Conservation (phyloP, 805 yeast genomes). For the Starmerella cellae region DNA sequence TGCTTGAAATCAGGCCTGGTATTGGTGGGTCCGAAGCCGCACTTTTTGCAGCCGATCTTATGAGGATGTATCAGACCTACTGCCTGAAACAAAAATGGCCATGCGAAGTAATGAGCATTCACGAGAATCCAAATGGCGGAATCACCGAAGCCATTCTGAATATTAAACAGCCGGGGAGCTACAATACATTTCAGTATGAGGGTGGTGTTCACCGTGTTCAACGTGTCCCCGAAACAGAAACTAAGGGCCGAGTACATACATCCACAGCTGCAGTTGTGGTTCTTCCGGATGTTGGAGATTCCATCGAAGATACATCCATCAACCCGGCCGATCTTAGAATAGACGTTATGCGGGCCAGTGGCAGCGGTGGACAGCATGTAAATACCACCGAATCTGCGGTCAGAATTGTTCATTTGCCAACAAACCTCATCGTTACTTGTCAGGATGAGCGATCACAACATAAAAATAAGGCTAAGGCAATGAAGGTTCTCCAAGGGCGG, state of each 20-base stretch:
- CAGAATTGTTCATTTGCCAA: slow-evolving; percentile 77
- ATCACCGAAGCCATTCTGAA: slow-evolving; percentile 62
- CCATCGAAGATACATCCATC: slow-evolving; percentile 52
- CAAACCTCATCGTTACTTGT: slow-evolving; percentile 77
- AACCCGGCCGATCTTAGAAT: slow-evolving; percentile 78
- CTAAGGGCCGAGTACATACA: slow-evolving; percentile 88
- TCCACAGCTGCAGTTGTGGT: slow-evolving; percentile 94
- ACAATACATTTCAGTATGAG: slow-evolving; percentile 59
- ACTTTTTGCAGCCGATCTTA: slow-evolving; percentile 66
- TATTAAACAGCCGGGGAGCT: slow-evolving; percentile 66
- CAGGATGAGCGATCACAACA: slow-evolving; percentile 96
- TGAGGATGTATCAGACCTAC: slow-evolving; percentile 68
- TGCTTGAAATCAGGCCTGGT: slow-evolving; percentile 84
- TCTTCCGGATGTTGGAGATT: slow-evolving; percentile 46
- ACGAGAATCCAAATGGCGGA: slow-evolving; percentile 45
- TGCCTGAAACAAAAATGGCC: slow-evolving; percentile 59
- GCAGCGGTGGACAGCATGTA: slow-evolving; percentile 97
- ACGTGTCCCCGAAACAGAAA: slow-evolving; percentile 83
- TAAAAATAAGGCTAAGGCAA: slow-evolving; percentile 84
- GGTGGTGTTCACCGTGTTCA: slow-evolving; percentile 96
- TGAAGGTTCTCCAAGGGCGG: slow-evolving; percentile 65
- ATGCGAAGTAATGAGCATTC: slow-evolving; percentile 42
- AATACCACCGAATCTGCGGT: slow-evolving; percentile 97
- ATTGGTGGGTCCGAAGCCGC: slow-evolving; percentile 93
- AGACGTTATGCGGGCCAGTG: slow-evolving; percentile 95